These are phyloP conservation scores for Ceratocystis harringtonii DNA, from an alignment of 2,329 filamentous ascomycete genomes.

Conservation along the genomic window DNA sequence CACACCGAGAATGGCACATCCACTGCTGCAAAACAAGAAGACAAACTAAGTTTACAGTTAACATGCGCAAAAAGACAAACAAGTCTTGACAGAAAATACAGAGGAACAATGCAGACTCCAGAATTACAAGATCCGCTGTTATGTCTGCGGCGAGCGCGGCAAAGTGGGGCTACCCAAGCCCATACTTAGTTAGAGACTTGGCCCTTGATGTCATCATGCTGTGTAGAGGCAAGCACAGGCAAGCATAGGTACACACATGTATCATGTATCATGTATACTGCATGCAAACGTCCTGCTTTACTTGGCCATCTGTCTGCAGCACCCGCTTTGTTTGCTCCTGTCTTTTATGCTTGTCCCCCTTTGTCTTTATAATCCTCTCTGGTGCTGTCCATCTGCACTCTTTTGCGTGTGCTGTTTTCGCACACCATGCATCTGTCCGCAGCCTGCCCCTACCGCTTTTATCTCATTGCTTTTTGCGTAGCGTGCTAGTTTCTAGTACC, in stretches of 20 bases:
- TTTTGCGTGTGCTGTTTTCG: too few relatives aligned
- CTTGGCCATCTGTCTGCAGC: too few relatives aligned
- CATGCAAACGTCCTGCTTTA: too few relatives aligned
- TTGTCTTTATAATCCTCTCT: background rate
- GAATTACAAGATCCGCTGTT: too few relatives aligned
- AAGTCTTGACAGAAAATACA: background rate
- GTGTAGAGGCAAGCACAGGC: background rate
- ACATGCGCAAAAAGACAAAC: background rate
- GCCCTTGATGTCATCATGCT: conserved; percentile 1
- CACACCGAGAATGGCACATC: background rate
- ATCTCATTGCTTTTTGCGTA: background rate
- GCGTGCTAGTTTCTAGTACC: too few relatives aligned
- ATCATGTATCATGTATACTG: too few relatives aligned
- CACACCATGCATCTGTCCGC: too few relatives aligned
- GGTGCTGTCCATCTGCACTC: background rate
- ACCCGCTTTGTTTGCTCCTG: too few relatives aligned
- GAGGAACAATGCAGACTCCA: too few relatives aligned
- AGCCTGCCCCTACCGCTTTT: background rate
- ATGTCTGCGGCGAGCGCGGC: background rate
- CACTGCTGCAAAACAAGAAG: too few relatives aligned
- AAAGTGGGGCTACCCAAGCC: background rate
- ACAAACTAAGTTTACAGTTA: background rate
- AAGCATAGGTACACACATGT: too few relatives aligned
- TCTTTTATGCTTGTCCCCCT: too few relatives aligned
- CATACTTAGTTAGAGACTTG: background rate